Base-by-base conservation (phyloP, 2,329 filamentous ascomycete species). In the Paecilomyces fulvus region DNA sequence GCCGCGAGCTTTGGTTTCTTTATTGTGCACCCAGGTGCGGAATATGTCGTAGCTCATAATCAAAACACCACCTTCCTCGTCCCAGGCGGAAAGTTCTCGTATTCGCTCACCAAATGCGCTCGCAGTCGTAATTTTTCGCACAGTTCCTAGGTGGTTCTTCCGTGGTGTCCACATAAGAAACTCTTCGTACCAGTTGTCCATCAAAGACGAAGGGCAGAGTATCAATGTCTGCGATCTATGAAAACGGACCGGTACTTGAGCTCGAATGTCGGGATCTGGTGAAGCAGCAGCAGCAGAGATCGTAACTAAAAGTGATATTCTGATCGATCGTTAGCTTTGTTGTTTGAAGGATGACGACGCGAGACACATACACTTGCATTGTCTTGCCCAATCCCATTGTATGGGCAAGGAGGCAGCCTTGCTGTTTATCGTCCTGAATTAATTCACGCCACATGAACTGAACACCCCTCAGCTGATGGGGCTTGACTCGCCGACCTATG, bases 341-440 rank as follows among this genome's bases (percentile, higher is more conserved):
- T 49, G 17, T 21, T 54, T 11, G 23, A 51, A 53, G n/a, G 9
- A 7, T 23, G 50, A 33, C 8, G 5, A 21, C 31, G 21, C 11
- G 28, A 14, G 21, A 21, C 33, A 73, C 77, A 73, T 72, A 80
- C 76, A 90, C 83, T 74, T 96, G 91, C 86, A 95, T 90, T 0
- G 91, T 95, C 75, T 96, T 96, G 14, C 91, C 91, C 2, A 96
- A 75, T 1, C 92, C 92, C 91, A 96, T 96, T 0, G 89, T 90
- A 69, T 96, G 91, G 5, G 91, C 88, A 20, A 96, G 78, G 11
- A 95, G 79, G 66, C 89, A 95, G 2, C 91, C 91, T 70, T 91
- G 85, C 17, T 80, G 79, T 4, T 77, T 74, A 3, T 79, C 74
- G 55, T 85, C 80, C 30, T 80, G 79, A 5, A 92, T 82, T 49